Evolutionary conservation across 2,329 filamentous ascomycete genomes (phyloP).

Genomic region (Rhexocercosporidium sp.): DNA sequence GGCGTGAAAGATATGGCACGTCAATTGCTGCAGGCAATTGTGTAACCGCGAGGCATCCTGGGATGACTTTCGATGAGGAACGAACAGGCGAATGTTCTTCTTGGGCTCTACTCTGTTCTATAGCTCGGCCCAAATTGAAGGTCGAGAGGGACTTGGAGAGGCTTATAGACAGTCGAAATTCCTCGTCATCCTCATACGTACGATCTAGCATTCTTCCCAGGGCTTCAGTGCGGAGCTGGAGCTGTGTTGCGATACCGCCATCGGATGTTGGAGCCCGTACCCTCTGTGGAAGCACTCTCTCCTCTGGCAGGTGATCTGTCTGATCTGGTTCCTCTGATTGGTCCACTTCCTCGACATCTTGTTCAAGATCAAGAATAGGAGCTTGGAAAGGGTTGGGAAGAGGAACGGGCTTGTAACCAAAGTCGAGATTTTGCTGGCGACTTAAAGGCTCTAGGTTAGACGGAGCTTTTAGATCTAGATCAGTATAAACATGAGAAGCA

Average conservation of each 20-base stretch:
- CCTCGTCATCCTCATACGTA: not conserved
- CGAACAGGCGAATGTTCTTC: not conserved
- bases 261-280: not conserved
- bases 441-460: not conserved
- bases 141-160: not conserved
- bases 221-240: not conserved
- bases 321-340: not conserved
- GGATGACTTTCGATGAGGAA: not conserved
- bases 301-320: not conserved
- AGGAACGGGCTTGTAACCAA: not conserved
- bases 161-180: not conserved
- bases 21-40: slow-evolving; percentile 3
- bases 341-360: not conserved
- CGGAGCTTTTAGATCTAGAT: not conserved
- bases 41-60: not conserved
- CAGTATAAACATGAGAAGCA: not conserved
- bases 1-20: too few relatives aligned
- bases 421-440: not conserved
- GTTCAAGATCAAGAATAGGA: not conserved
- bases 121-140: not conserved
- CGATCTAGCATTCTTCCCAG: not conserved
- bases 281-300: not conserved
- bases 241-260: not conserved
- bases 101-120: not conserved
- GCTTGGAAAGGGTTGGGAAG: not conserved